Base-by-base conservation (phyloP, 331 rosid species). In the Malus hybrid region DNA sequence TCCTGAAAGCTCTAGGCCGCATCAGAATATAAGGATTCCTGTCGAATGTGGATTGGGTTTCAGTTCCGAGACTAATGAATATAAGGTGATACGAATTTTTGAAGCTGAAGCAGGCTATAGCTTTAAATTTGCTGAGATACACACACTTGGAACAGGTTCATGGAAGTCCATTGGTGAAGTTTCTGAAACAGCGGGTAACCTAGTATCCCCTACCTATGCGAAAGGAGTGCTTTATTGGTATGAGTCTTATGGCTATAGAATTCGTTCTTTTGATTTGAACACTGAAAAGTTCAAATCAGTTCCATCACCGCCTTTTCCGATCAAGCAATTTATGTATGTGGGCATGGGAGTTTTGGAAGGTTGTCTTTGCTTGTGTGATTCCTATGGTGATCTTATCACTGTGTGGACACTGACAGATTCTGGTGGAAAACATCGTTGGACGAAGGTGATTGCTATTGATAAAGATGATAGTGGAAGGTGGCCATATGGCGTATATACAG, bases 121-220 rank as follows among this genome's bases (percentile, higher is more conserved):
- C 24, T 10, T 42, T 42, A 42, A 10, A 1, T 42, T 10, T 9
- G 56, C n/a, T 20, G 67, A 34, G 69, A 13, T 75, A 20, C 72
- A 75, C 33, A 66, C 54, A 13, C 73, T 65, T 34, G 72, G 79
- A 32, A 65, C 72, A 54, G 24, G n/a, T 65, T 48, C 73, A 34
- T 75, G 79, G 73, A 48, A 63, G 13, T 31, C 36, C 24, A n/a
- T 75, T 33, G 34, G 14, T 65, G 3, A 6, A 2, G 32, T 32
- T 5, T 19, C 31, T 6, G 11, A 6, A 4, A 10, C 12, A 31
- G 67, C 20, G 3, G 20, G 28, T 10, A 13, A 42, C 46, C 13
- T 42, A 42, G 46, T 42, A 42, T 42, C 46, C 46, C 46, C 52
- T 5, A 66, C 34, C 9, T 54, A 48, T 20, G 54, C 20, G 29